Percentiles rank a stretch among this genome's conserved stretches.
phyloP scores from a whole-genome alignment of 768 basidiomycete genomes.

The Serendipita vermifera region DNA sequence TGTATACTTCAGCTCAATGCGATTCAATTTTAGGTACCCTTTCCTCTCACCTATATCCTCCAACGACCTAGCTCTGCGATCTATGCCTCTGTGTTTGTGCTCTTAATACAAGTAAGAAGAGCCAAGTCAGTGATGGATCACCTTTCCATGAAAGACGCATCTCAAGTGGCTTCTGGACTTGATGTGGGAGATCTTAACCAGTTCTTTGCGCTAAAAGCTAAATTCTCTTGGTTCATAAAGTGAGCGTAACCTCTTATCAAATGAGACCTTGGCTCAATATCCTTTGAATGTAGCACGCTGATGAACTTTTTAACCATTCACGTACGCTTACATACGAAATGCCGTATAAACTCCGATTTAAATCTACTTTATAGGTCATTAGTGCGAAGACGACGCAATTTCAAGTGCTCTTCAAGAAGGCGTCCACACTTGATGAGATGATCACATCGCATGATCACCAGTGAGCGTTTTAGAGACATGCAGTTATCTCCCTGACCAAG shows the following conservation, averaged over 20 bases:
- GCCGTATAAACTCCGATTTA: not conserved
- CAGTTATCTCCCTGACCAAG: not conserved
- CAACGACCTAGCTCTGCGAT: conserved; percentile 39
- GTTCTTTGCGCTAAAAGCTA: conserved; percentile 64
- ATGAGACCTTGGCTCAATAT: not conserved
- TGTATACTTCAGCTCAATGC: not conserved
- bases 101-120: conserved; percentile 58
- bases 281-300: conserved; percentile 40
- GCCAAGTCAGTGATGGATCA: conserved; percentile 57
- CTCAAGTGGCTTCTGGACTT: conserved; percentile 20
- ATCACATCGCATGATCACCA: conserved; percentile 54
- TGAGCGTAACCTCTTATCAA: conserved; percentile 27
- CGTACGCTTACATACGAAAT: conserved; percentile 28
- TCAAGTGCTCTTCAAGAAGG: conserved; percentile 49
- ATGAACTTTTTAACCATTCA: conserved; percentile 62
- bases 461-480: conserved; percentile 38
- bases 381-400: conserved; percentile 21
- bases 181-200: conserved; percentile 42
- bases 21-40: conserved; percentile 30
- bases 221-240: conserved; percentile 78
- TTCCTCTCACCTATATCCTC: conserved; percentile 70
- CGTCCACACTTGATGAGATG: conserved; percentile 63
- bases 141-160: not conserved
- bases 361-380: not conserved
- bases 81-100: conserved; percentile 56